A percentile compares a stretch with the other conserved stretches of the same genome.
phyloP scores from a whole-genome alignment of 176 grass and related monocot species.

The Thalia dealbata region DNA sequence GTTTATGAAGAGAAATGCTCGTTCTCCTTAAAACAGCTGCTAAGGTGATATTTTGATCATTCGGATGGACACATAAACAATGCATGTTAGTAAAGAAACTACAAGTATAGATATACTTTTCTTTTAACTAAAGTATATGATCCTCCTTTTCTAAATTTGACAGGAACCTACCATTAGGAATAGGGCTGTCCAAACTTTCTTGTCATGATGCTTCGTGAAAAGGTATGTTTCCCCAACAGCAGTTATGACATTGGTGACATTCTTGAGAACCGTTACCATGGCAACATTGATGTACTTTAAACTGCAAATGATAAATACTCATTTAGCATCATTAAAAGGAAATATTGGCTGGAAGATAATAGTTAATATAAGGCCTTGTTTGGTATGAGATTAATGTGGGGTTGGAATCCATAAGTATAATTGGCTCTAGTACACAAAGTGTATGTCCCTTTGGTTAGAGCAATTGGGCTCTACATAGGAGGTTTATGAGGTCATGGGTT shows the following conservation, averaged over 20 bases:
- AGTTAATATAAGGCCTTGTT: background rate
- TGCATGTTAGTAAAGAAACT: background rate
- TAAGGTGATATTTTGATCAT: background rate
- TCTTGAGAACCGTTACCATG: conserved; percentile 94
- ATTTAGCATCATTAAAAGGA: conserved; percentile 10
- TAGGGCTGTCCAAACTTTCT: conserved; percentile 83
- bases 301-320: conserved; percentile 40
- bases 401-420: too few species aligned
- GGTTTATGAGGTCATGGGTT: too few species aligned
- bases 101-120: background rate
- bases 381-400: background rate
- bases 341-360: background rate
- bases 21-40: background rate
- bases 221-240: conserved; percentile 90
- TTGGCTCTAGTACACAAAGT: too few species aligned
- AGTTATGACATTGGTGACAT: conserved; percentile 86
- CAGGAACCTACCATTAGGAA: conserved; percentile 58
- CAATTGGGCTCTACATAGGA: too few species aligned
- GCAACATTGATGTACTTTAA: conserved; percentile 98
- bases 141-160: conserved; percentile 15
- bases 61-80: background rate
- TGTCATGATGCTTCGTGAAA: conserved; percentile 71
- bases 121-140: background rate
- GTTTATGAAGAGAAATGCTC: background rate
- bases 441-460: too few species aligned